These are phyloP conservation scores for Gamsiella multidivaricata DNA, from an alignment of 192 early-diverging fungal species.

Conservation along the genomic window DNA sequence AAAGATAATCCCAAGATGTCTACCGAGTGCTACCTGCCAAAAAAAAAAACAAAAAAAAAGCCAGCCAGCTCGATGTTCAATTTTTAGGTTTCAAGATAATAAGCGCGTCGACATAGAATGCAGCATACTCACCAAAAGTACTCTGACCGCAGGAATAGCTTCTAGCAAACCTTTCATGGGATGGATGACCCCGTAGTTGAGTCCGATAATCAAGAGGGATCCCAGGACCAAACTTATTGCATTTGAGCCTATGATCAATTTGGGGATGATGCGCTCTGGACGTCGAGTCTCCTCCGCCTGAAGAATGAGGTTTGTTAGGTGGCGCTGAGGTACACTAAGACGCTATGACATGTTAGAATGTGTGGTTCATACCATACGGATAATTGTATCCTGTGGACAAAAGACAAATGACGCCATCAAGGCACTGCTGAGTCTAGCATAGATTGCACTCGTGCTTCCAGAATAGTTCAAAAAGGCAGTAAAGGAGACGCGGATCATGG, in stretches of 20 bases:
- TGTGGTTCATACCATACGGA: conserved; percentile 47
- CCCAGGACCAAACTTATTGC: conserved; percentile 20
- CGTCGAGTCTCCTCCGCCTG: conserved; percentile 36
- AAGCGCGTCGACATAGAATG: too few species aligned
- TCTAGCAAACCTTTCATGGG: conserved; percentile 42
- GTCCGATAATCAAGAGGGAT: conserved; percentile 19
- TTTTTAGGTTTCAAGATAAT: too few species aligned
- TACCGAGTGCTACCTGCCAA: conserved; percentile 6
- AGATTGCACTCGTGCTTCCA: conserved; percentile 31
- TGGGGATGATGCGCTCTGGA: conserved; percentile 27
- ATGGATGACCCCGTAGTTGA: conserved; percentile 27
- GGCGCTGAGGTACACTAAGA: too few species aligned
- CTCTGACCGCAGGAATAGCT: conserved; percentile 24
- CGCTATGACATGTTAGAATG: too few species aligned
- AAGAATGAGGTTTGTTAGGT: background rate
- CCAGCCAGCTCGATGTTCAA: background rate
- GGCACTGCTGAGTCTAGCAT: conserved; percentile 29
- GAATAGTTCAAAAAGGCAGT: conserved; percentile 44
- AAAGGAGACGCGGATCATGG: conserved; percentile 26
- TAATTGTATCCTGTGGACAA: conserved; percentile 41
- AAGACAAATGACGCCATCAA: conserved; percentile 49
- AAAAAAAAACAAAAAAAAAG: background rate
- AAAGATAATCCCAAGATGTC: background rate
- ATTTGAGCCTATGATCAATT: conserved; percentile 18
- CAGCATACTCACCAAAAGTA: conserved; percentile 23